phyloP scores from a whole-genome alignment of 805 yeast species.

The Teunomyces tritomae region DNA sequence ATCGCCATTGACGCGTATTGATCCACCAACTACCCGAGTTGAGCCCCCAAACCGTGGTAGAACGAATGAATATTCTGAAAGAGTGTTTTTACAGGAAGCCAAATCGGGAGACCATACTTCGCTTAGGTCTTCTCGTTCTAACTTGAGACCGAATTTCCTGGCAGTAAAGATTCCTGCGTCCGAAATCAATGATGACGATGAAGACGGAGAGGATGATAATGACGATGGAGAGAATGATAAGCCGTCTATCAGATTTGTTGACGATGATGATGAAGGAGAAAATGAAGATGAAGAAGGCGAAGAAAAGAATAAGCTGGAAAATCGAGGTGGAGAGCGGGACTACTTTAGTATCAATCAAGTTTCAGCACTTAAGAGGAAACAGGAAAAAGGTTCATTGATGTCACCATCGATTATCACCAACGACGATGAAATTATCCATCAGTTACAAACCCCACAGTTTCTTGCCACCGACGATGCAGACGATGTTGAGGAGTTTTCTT shows the following conservation, averaged over 20 bases:
- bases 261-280: constrained; percentile 27
- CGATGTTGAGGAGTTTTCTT: not conserved
- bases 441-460: constrained; percentile 34
- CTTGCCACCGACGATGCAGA: constrained; percentile 20
- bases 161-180: constrained; percentile 73
- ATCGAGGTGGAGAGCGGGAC: not conserved
- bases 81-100: constrained; percentile 1
- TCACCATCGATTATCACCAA: constrained; percentile 38
- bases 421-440: constrained; percentile 34
- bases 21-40: not conserved
- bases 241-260: constrained; percentile 61
- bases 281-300: constrained; percentile 23
- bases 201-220: constrained; percentile 38
- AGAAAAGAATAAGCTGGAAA: constrained; percentile 9
- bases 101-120: constrained; percentile 29
- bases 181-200: constrained; percentile 62
- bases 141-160: constrained; percentile 59
- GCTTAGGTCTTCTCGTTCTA: constrained; percentile 31
- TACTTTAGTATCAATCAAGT: not conserved
- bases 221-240: constrained; percentile 24
- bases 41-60: not conserved
- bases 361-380: constrained; percentile 25
- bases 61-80: not conserved
- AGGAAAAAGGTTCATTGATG: constrained; percentile 9
- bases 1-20: not conserved